phyloP scores from a whole-genome alignment of 2,329 filamentous ascomycete genomes.

The Stagonosporopsis vannaccii region DNA sequence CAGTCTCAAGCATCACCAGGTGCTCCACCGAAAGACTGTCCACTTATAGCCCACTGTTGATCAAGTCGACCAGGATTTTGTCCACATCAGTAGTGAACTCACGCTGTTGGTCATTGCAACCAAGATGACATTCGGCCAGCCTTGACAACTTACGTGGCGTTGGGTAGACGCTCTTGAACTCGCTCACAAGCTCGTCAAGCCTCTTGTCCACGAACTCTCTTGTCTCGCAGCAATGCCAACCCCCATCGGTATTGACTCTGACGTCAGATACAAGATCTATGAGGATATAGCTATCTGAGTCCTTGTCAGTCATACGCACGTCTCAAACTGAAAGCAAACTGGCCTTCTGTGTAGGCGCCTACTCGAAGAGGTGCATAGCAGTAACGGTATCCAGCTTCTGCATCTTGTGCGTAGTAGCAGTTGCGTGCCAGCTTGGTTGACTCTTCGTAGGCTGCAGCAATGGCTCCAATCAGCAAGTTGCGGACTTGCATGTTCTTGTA shows the following conservation, averaged over 20 bases:
- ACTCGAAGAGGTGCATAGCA: not conserved
- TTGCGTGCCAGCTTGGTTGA: not conserved
- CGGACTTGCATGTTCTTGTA: not conserved
- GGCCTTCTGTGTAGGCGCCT: not conserved
- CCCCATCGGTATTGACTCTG: not conserved
- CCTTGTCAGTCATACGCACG: not conserved
- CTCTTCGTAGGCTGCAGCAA: conserved; percentile 1
- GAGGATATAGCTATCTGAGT: not conserved
- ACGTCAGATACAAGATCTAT: not conserved
- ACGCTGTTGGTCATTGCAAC: not conserved
- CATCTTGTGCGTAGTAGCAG: not conserved
- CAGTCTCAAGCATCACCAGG: not conserved
- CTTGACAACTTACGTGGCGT: not conserved
- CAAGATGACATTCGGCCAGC: not conserved
- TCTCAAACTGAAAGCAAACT: not conserved
- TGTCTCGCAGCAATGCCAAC: conserved; percentile 3
- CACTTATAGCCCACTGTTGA: not conserved
- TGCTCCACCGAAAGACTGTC: not conserved
- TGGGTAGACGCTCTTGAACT: conserved; percentile 7
- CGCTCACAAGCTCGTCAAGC: not conserved
- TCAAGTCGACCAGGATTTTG: not conserved
- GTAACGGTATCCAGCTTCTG: not conserved
- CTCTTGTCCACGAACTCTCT: not conserved
- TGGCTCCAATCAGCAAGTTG: not conserved
- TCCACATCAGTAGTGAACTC: not conserved